Evolutionary conservation across 176 grass and related monocot species (phyloP).

Genomic region (barley (Hordeum vulgare)): MorexV3_pseudomolecules_assembly NC_058522.1:560280713-560281212

Average conservation of each 20-base stretch:
- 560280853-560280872: not conserved
- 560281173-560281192: constrained; percentile 44
- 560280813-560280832: not conserved
- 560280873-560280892: not conserved
- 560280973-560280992: not conserved
- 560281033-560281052: not conserved
- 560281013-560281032: not conserved
- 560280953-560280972: not conserved
- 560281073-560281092: not conserved
- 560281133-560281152: not conserved
- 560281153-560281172: constrained; percentile 40
- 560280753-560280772: not conserved
- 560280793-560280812: not conserved
- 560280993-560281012: constrained; percentile 11
- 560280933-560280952: not conserved
- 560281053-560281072: not conserved
- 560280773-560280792: not conserved
- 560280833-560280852: not conserved
- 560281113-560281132: not conserved
- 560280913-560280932: not conserved
- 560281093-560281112: not conserved
- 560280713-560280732: not conserved
- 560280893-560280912: not conserved
- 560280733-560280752: not conserved
- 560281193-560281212: constrained; percentile 35